Percentiles rank a stretch among this genome's conserved stretches.
phyloP scores from a whole-genome alignment of 176 grass and related monocot genomes.

The Phyllostachys edulis region DNA sequence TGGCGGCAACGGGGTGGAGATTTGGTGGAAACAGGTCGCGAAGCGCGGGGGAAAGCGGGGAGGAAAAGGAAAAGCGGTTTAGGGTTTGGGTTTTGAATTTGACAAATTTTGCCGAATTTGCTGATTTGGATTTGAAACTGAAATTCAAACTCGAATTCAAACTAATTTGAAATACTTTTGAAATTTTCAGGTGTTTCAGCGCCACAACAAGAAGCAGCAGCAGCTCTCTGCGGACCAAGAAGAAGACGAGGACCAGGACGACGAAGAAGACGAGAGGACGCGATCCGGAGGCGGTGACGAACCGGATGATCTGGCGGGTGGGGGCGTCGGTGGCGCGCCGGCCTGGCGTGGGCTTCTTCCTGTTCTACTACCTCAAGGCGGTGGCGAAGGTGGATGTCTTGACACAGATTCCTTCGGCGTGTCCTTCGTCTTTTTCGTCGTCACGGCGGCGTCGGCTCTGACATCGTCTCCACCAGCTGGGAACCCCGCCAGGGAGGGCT shows the following conservation, averaged over 20 bases:
- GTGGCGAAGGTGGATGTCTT: constrained; percentile 64
- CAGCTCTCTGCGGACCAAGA: neutral
- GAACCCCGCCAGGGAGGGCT: constrained; percentile 81
- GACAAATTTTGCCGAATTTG: too few species aligned
- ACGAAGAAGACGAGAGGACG: constrained; percentile 33
- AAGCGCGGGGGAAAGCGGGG: too few species aligned
- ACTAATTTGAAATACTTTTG: too few species aligned
- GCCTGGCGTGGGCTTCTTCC: constrained; percentile 78
- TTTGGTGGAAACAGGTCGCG: too few species aligned
- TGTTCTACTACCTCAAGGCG: constrained; percentile 91
- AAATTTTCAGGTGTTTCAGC: too few species aligned
- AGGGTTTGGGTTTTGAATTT: too few species aligned
- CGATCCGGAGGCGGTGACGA: constrained; percentile 58
- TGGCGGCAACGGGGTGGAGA: too few species aligned
- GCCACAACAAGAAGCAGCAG: neutral
- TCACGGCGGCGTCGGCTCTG: constrained; percentile 63
- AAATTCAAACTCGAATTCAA: too few species aligned
- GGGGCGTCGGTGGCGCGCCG: constrained; percentile 50
- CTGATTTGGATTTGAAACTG: too few species aligned
- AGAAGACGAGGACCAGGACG: accelerated
- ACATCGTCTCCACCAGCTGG: constrained; percentile 96
- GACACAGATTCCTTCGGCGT: constrained; percentile 53
- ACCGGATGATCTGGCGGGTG: constrained; percentile 52
- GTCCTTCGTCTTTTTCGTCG: constrained; percentile 58
- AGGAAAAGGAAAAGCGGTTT: too few species aligned